A percentile compares a stretch with the other conserved stretches of the same genome.
phyloP scores from a whole-genome alignment of 1,284 basidiomycete species.

The Boletus sp. region DNA sequence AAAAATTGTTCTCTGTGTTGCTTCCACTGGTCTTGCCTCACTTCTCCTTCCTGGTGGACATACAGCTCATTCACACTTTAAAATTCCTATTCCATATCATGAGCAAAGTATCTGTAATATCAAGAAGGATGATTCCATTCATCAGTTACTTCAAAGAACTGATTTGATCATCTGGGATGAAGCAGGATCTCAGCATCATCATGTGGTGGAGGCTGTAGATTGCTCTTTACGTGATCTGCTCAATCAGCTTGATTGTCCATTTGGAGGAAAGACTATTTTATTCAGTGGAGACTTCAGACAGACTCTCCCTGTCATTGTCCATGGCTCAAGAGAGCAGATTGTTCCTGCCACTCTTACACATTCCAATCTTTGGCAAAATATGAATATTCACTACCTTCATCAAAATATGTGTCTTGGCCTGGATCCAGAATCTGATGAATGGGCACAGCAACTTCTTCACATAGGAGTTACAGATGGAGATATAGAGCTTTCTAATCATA shows the following conservation, averaged over 20 bases:
- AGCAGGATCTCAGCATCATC: neutral
- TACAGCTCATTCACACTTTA: constrained; percentile 18
- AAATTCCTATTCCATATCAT: constrained; percentile 21
- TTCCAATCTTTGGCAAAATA: constrained; percentile 36
- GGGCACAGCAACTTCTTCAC: constrained; percentile 41
- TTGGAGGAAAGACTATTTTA: constrained; percentile 39
- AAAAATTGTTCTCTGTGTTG: constrained; percentile 36
- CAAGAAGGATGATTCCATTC: constrained; percentile 19
- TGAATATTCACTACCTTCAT: constrained; percentile 30
- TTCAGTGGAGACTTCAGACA: constrained; percentile 38
- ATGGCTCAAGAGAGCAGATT: constrained; percentile 35
- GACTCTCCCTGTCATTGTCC: constrained; percentile 19
- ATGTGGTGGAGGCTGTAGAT: constrained; percentile 1
- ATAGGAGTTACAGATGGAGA: constrained; percentile 32
- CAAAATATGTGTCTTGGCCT: constrained; percentile 39
- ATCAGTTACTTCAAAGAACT: neutral
- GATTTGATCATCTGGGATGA: constrained; percentile 3
- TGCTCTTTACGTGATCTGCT: neutral
- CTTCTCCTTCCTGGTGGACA: constrained; percentile 13
- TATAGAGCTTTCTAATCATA: constrained; percentile 21
- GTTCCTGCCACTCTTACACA: constrained; percentile 31
- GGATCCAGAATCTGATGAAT: constrained; percentile 25
- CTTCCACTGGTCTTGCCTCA: constrained; percentile 24
- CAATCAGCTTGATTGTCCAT: too few species aligned
- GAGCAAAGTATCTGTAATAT: constrained; percentile 31